phyloP scores from a whole-genome alignment of 2,329 filamentous ascomycete species.

The Claviceps sp. region DNA sequence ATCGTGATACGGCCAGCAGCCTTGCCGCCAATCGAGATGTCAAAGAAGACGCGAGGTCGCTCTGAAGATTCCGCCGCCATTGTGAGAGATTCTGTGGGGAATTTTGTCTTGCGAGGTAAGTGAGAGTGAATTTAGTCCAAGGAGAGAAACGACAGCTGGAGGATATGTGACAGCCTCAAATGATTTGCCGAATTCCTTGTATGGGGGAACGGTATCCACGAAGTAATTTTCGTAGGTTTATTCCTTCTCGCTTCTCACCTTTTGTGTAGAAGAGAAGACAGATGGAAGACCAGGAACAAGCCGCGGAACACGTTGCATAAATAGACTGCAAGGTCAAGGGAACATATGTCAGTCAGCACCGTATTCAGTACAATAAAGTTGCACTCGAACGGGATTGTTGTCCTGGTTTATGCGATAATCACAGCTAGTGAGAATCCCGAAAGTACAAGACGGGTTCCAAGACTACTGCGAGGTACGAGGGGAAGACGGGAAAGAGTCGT shows the following conservation, averaged over 20 bases:
- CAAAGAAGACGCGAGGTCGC: conserved; percentile 82
- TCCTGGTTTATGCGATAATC: background rate
- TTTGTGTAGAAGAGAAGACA: background rate
- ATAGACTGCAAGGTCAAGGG: background rate
- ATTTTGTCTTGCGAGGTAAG: background rate
- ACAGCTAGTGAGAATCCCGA: background rate
- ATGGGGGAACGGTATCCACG: background rate
- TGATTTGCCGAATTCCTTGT: background rate
- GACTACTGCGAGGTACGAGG: no score
- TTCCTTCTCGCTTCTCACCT: background rate
- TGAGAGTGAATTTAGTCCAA: background rate
- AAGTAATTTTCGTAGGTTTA: background rate
- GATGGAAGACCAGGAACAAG: background rate
- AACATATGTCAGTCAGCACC: background rate
- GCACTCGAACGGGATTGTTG: background rate
- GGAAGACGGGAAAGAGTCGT: no score
- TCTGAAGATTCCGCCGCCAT: conserved; percentile 31
- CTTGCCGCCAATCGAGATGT: conserved; percentile 68
- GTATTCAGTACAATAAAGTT: background rate
- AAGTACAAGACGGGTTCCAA: no score
- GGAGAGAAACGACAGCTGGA: background rate
- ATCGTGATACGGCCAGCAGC: conserved; percentile 69
- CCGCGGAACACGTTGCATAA: background rate
- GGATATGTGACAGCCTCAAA: background rate
- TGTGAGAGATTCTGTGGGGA: conserved; percentile 6